These are phyloP conservation scores for Poa annua DNA, from an alignment of 176 grass and related monocot species.

Conservation along the genomic window DNA sequence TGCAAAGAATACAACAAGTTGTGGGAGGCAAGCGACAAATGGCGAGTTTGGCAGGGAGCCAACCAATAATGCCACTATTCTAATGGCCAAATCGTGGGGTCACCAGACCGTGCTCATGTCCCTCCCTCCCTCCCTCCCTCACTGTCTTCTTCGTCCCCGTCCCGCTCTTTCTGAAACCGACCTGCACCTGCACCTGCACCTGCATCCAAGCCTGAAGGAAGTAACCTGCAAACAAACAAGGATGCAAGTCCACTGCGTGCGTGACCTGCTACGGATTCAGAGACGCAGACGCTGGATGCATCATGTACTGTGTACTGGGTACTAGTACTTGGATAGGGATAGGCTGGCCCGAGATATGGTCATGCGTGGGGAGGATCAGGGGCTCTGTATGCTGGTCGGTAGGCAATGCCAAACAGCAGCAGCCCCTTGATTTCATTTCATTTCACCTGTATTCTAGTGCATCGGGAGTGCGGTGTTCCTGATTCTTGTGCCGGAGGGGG, in stretches of 20 bases:
- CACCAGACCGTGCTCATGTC: conserved; percentile 20
- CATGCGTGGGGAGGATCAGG: conserved; percentile 3
- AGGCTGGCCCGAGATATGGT: conserved; percentile 3
- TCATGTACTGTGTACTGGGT: neutral
- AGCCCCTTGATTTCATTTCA: no score
- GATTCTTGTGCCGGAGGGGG: neutral
- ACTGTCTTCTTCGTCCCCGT: neutral
- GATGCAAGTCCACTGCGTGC: neutral
- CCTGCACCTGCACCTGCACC: conserved; percentile 24
- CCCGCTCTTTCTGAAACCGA: conserved; percentile 9
- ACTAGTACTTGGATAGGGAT: neutral
- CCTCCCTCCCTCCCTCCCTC: neutral
- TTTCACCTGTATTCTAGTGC: neutral
- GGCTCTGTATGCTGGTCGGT: conserved; percentile 27
- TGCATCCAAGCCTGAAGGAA: neutral
- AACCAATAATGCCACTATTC: conserved; percentile 43
- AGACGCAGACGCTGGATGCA: neutral
- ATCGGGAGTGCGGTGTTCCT: neutral
- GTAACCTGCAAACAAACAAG: neutral
- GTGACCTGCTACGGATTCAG: conserved; percentile 12
- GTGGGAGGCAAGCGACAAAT: conserved; percentile 31
- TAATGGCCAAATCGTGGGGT: neutral
- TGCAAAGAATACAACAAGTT: neutral
- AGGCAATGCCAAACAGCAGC: conserved; percentile 21
- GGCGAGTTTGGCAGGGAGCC: conserved; percentile 38